Evolutionary conservation across 2,329 filamentous ascomycete species (phyloP).

Genomic region (Colletotrichum sp.): DNA sequence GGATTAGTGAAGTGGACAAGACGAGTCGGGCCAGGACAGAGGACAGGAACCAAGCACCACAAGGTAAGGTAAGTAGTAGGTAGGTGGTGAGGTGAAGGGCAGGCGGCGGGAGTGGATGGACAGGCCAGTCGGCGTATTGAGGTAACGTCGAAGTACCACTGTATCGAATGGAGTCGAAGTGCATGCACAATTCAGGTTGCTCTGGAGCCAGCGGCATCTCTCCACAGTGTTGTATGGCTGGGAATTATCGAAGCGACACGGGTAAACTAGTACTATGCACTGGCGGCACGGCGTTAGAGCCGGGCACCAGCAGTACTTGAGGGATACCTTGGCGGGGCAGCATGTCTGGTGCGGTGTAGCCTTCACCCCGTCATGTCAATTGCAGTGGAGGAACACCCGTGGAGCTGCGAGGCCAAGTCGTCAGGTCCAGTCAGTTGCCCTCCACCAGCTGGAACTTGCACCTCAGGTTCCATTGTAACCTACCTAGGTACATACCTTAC

Average conservation of each 20-base stretch:
- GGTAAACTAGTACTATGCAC: background rate
- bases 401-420: background rate
- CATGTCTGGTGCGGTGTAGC: background rate
- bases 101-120: conserved; percentile 6
- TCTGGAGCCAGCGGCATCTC: background rate
- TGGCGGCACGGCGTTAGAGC: background rate
- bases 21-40: background rate
- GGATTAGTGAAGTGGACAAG: background rate
- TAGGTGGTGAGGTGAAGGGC: conserved; percentile 13
- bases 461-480: background rate
- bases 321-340: background rate
- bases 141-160: background rate
- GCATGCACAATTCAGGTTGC: background rate
- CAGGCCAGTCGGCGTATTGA: background rate
- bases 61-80: background rate
- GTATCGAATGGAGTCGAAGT: background rate
- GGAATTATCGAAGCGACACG: background rate
- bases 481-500: background rate
- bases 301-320: background rate
- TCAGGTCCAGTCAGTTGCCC: background rate
- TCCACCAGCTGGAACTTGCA: conserved; percentile 13
- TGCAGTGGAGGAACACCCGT: background rate
- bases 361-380: background rate
- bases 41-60: background rate
- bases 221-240: background rate